Conservation (phyloP, 352 stramenopile species). For the Phytophthora sp. region DNA sequence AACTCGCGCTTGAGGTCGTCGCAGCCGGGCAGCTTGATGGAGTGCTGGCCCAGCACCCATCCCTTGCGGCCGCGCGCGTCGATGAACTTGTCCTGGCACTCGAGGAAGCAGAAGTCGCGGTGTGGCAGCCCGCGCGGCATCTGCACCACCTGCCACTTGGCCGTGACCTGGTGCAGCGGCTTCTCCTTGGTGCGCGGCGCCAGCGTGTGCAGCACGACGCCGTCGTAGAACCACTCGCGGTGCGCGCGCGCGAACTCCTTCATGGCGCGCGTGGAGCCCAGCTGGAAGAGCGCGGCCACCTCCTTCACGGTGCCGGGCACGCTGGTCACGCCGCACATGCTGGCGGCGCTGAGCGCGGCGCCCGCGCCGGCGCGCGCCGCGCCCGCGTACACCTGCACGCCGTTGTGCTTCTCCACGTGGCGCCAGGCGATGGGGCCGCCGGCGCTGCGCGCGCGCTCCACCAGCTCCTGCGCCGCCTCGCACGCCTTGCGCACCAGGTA, state of each 20-base stretch:
- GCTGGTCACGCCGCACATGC: slow-evolving; percentile 83
- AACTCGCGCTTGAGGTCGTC: slow-evolving; percentile 81
- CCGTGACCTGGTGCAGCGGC: slow-evolving; percentile 84
- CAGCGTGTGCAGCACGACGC: slow-evolving; percentile 74
- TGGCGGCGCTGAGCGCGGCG: slow-evolving; percentile 37
- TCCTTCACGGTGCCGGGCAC: slow-evolving; percentile 75
- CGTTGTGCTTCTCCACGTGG: slow-evolving; percentile 77
- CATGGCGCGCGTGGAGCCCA: slow-evolving; percentile 67
- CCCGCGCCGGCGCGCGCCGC: slow-evolving; percentile 35
- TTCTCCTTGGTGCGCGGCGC: slow-evolving; percentile 69
- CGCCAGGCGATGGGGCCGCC: slow-evolving; percentile 76
- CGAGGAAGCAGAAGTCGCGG: slow-evolving; percentile 79
- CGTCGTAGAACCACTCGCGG: slow-evolving; percentile 74
- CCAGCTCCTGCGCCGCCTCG: slow-evolving; percentile 79
- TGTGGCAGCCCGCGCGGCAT: slow-evolving; percentile 65
- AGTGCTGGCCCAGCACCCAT: slow-evolving; percentile 86
- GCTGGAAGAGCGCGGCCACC: slow-evolving; percentile 74
- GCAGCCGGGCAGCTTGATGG: slow-evolving; percentile 80
- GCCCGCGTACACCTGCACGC: slow-evolving; percentile 80
- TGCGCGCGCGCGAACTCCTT: slow-evolving; percentile 68
- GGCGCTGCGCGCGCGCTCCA: slow-evolving; percentile 67
- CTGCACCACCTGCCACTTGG: slow-evolving; percentile 79
- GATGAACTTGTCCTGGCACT: slow-evolving; percentile 90
- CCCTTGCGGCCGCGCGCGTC: slow-evolving; percentile 79
- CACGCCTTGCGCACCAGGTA: slow-evolving; percentile 86